phyloP scores from a whole-genome alignment of 441 rosid genomes.

The Daphne laureola region DNA sequence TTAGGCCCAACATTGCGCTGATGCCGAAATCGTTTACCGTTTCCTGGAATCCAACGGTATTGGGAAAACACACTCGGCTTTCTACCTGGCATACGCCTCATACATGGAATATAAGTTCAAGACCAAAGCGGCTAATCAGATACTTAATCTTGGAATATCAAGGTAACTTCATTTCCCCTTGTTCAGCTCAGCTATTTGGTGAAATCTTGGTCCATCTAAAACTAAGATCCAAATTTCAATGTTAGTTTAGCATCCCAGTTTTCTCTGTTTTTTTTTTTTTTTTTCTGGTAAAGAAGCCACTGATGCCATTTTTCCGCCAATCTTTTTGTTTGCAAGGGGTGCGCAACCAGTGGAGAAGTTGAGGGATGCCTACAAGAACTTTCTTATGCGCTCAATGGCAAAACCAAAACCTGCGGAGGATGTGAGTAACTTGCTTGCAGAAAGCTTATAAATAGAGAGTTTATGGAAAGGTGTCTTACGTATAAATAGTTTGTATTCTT shows the following conservation, averaged over 20 bases:
- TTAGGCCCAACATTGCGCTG: conserved; percentile 76
- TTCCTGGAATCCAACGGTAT: conserved; percentile 80
- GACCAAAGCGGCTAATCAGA: conserved; percentile 67
- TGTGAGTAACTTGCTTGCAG: conserved; percentile 23
- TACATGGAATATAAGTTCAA: conserved; percentile 70
- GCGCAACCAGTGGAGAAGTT: conserved; percentile 63
- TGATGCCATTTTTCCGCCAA: too few species aligned
- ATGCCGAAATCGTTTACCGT: conserved; percentile 67
- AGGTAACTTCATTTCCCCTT: conserved; percentile 29
- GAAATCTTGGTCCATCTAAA: too few species aligned
- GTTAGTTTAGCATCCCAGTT: too few species aligned
- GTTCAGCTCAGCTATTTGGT: too few species aligned
- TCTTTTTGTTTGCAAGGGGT: conserved; percentile 24
- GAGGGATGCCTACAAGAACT: conserved; percentile 60
- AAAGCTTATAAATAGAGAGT: neutral
- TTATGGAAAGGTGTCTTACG: too few species aligned
- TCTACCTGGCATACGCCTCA: conserved; percentile 55
- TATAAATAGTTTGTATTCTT: neutral
- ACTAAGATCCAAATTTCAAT: too few species aligned
- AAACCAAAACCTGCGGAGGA: conserved; percentile 32
- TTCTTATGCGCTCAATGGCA: conserved; percentile 48
- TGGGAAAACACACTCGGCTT: conserved; percentile 62
- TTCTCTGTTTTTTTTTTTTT: too few species aligned
- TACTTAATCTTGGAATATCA: conserved; percentile 59
- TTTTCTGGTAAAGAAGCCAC: too few species aligned